A percentile compares a stretch with the other conserved stretches of the same genome.
phyloP scores from a whole-genome alignment of 1,284 basidiomycete genomes.

The Cutaneotrichosporon sp. region DNA sequence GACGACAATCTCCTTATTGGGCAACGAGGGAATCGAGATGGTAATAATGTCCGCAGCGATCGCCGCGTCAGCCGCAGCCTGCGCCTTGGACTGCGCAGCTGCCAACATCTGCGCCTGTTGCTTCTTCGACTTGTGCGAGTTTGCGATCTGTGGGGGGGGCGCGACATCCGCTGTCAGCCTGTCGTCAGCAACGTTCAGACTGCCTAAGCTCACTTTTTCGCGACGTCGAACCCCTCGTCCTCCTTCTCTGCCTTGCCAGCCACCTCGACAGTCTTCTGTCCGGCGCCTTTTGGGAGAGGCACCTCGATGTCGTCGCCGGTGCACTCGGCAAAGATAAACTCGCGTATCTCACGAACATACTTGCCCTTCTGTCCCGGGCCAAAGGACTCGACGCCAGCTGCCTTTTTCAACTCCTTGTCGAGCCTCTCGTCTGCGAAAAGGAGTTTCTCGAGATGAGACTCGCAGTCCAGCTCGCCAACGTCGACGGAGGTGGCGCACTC shows the following conservation, averaged over 20 bases:
- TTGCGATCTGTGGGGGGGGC: constrained; percentile 26
- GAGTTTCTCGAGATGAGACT: constrained; percentile 69
- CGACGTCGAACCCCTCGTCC: constrained; percentile 68
- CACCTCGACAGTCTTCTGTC: constrained; percentile 23
- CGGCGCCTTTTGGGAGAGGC: constrained; percentile 28
- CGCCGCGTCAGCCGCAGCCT: constrained; percentile 59
- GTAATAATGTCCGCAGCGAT: constrained; percentile 37
- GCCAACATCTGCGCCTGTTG: constrained; percentile 58
- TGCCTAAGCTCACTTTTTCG: constrained; percentile 54
- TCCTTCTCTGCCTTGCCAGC: constrained; percentile 56
- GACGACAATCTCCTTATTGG: constrained; percentile 69
- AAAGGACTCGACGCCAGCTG: constrained; percentile 55
- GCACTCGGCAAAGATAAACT: constrained; percentile 44
- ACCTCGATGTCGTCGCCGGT: constrained; percentile 48
- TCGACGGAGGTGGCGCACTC: constrained; percentile 62
- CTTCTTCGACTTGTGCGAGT: constrained; percentile 55
- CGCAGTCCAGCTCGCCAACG: constrained; percentile 72
- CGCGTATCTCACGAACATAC: constrained; percentile 39
- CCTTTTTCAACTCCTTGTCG: constrained; percentile 60
- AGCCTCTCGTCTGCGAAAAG: constrained; percentile 64
- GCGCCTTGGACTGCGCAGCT: constrained; percentile 60
- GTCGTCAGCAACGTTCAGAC: constrained; percentile 16
- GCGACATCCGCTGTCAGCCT: constrained; percentile 43
- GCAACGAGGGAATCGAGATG: constrained; percentile 63
- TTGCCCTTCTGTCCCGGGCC: constrained; percentile 34